phyloP scores from a whole-genome alignment of 2,329 filamentous ascomycete species.

The Thielaviopsis euricoi region DNA sequence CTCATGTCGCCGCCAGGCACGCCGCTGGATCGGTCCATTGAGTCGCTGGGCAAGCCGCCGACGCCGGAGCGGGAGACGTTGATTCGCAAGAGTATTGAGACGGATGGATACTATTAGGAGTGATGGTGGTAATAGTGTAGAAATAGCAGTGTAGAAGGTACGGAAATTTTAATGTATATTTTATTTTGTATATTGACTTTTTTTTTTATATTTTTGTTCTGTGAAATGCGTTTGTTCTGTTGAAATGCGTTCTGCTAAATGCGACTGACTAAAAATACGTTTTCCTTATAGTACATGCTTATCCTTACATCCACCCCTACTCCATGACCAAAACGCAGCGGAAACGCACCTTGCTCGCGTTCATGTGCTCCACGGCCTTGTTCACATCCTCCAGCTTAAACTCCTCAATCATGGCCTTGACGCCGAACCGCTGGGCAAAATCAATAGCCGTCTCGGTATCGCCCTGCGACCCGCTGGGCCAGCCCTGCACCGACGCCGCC shows the following conservation, averaged over 20 bases:
- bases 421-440: conserved; percentile 43
- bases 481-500: conserved; percentile 46
- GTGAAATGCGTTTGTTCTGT: neutral
- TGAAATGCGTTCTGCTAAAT: too few species aligned
- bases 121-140: too few species aligned
- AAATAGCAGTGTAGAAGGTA: too few species aligned
- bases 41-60: conserved; percentile 15
- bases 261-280: too few species aligned
- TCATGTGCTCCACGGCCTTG: conserved; percentile 27
- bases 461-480: conserved; percentile 44
- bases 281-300: neutral
- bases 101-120: neutral
- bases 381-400: conserved; percentile 38
- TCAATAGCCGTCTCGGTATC: conserved; percentile 49
- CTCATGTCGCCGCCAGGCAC: neutral
- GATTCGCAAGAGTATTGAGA: neutral
- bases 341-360: conserved; percentile 27
- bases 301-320: neutral
- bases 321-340: conserved; percentile 27
- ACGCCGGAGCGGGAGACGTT: neutral
- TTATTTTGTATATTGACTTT: neutral
- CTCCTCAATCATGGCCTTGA: conserved; percentile 50
- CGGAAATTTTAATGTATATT: too few species aligned
- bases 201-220: neutral
- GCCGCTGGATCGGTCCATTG: neutral